Evolutionary conservation across 345 rosid genomes (phyloP), one percentile per base, ranked within the genome.

Genomic region (Salix dunnii): DNA sequence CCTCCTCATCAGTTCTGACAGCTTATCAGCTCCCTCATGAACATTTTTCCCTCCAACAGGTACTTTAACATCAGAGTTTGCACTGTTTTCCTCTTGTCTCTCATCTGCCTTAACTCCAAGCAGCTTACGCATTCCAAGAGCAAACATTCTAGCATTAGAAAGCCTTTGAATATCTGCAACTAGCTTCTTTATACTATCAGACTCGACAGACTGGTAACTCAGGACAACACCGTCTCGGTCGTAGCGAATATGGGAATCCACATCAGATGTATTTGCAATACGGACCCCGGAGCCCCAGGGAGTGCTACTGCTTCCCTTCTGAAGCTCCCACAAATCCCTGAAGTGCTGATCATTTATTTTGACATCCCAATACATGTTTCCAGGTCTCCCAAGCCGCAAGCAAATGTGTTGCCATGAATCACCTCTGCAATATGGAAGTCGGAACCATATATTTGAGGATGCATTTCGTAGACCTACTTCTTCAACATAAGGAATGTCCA

Each of bases 301-400:
- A 13, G 92, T 88, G 77, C 62, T 81, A 74, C 80, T 83, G 85
- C 86, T 88, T 74, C 99, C 99, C 84, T 94, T 94, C 71, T 92
- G 97, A 87, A 96, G 97, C 68, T 92, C 99, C 98, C 98, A 94
- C 80, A 96, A 81, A 85, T 96, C 99, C 83, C 94, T 90, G 79
- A 96, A 96, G 84, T 96, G 97, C 74, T 90, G 97, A 78, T 96
- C 98, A 85, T 86, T 94, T 81, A 96, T 90, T 84, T 94, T 95
- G 77, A 95, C 98, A 87, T 96, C 97, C 99, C 99, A 96, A 80
- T 87, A 79, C 97, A 91, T 96, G 86, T 90, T 92, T 89, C 98
- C 99, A 72, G 97, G 97, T 80, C 93, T 91, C 67, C 99, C 99
- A 78, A 94, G 98, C 82, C 94, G 91, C 87, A 96, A 86, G 89